Percentiles rank a stretch among this genome's conserved stretches.
Evolutionary conservation across 2,329 filamentous ascomycete species (phyloP).

Genomic region (Beauveria brongniartii): DNA sequence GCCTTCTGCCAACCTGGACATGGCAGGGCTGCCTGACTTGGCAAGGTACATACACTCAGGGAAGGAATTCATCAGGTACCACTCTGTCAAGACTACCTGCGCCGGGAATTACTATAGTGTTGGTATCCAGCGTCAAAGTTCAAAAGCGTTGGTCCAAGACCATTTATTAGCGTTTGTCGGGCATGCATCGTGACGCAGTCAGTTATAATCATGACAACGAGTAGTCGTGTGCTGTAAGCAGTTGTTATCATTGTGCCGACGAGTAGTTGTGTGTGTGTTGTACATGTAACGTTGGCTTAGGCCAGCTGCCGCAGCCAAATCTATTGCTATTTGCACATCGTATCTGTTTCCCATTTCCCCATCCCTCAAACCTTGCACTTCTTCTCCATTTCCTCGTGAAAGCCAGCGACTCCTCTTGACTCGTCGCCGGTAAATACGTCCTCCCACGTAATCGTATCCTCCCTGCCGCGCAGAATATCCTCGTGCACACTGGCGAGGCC

Average conservation of each 20-base stretch:
- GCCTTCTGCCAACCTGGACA: not conserved
- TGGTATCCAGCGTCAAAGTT: not conserved
- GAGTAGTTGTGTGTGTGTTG: slow-evolving; percentile 5
- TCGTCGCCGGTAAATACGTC: slow-evolving; percentile 83
- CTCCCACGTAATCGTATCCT: slow-evolving; percentile 79
- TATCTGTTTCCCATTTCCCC: not conserved
- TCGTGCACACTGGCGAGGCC: slow-evolving; percentile 65
- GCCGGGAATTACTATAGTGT: not conserved
- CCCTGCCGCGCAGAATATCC: slow-evolving; percentile 77
- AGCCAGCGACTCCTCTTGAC: slow-evolving; percentile 57
- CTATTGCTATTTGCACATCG: not conserved
- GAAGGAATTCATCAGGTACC: too few species aligned
- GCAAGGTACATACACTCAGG: not conserved
- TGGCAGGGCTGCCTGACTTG: not conserved
- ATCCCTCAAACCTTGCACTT: slow-evolving; percentile 62
- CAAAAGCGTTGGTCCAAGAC: not conserved
- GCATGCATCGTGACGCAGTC: not conserved
- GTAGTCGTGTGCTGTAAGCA: not conserved
- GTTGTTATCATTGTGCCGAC: not conserved
- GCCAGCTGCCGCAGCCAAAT: not conserved
- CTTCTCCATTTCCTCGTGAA: slow-evolving; percentile 92
- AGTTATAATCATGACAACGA: not conserved
- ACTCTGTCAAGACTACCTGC: not conserved
- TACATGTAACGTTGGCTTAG: not conserved
- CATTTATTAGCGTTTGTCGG: not conserved